A percentile compares a stretch with the other conserved stretches of the same genome.
These are phyloP conservation scores for Mucuna pruriens DNA, from an alignment of 306 rosid genomes.

Conservation along the genomic window DNA sequence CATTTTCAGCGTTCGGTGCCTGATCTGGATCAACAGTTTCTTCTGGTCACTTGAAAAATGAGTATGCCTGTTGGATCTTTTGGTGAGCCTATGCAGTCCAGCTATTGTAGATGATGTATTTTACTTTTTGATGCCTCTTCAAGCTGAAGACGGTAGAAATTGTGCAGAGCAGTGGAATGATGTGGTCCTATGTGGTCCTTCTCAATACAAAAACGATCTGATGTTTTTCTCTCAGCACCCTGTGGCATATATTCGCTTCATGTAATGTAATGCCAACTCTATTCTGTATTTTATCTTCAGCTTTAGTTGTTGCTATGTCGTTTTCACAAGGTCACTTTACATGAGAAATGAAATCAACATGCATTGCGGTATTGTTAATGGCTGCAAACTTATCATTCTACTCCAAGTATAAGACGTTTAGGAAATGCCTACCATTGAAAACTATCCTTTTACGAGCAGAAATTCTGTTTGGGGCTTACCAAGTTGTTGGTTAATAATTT, in stretches of 20 bases:
- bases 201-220: background rate
- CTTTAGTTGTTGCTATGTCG: constrained; percentile 11
- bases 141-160: constrained; percentile 40
- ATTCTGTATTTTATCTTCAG: constrained; percentile 18
- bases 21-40: constrained; percentile 40
- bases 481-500: background rate
- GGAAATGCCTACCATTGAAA: background rate
- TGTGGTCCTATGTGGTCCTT: constrained; percentile 3
- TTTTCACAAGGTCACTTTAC: constrained; percentile 5
- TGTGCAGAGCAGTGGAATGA: constrained; percentile 42
- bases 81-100: constrained; percentile 29
- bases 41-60: constrained; percentile 36
- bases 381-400: background rate
- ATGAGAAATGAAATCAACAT: constrained; percentile 14
- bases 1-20: constrained; percentile 33
- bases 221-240: constrained; percentile 11
- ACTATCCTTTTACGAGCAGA: background rate
- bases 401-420: background rate
- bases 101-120: constrained; percentile 45
- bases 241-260: constrained; percentile 17
- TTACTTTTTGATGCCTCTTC: constrained; percentile 37
- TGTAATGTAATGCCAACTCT: constrained; percentile 29
- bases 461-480: background rate
- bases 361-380: background rate
- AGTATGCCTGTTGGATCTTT: background rate